Evolutionary conservation across 2,329 filamentous ascomycete species (phyloP).

Genomic region (Plenodomus biglobosus): DNA sequence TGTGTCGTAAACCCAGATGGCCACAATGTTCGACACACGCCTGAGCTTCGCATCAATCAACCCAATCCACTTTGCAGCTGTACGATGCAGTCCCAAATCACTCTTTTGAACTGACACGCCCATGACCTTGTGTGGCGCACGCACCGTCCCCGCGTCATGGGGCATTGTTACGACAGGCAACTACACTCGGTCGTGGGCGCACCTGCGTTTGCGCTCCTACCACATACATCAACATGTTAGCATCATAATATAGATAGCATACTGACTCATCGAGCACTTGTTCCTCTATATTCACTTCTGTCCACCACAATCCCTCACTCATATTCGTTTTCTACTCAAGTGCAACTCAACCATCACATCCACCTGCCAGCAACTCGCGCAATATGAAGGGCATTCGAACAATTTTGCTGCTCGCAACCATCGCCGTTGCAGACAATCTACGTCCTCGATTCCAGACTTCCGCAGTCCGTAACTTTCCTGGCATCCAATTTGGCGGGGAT

Average conservation of each 20-base stretch:
- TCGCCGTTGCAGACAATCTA: slow-evolving; percentile 5
- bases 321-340: background rate
- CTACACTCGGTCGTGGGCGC: background rate
- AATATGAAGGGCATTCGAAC: slow-evolving; percentile 22
- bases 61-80: too few relatives aligned
- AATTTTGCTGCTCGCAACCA: slow-evolving; percentile 12
- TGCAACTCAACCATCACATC: background rate
- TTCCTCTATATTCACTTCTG: background rate
- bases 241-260: too few relatives aligned
- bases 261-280: background rate
- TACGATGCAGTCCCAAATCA: too few relatives aligned
- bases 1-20: too few relatives aligned
- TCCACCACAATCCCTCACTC: too few relatives aligned
- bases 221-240: background rate
- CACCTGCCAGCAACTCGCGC: too few relatives aligned
- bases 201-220: background rate
- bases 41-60: too few relatives aligned
- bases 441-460: background rate
- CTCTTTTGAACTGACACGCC: too few relatives aligned
- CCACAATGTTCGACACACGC: too few relatives aligned
- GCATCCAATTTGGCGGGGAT: slow-evolving; percentile 31
- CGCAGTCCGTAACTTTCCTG: slow-evolving; percentile 19
- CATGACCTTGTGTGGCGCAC: too few relatives aligned
- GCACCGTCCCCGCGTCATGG: background rate
- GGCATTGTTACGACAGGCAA: background rate